Conservation (phyloP, 2,329 filamentous ascomycete genomes). For the Tolypocladium tundrense region DNA sequence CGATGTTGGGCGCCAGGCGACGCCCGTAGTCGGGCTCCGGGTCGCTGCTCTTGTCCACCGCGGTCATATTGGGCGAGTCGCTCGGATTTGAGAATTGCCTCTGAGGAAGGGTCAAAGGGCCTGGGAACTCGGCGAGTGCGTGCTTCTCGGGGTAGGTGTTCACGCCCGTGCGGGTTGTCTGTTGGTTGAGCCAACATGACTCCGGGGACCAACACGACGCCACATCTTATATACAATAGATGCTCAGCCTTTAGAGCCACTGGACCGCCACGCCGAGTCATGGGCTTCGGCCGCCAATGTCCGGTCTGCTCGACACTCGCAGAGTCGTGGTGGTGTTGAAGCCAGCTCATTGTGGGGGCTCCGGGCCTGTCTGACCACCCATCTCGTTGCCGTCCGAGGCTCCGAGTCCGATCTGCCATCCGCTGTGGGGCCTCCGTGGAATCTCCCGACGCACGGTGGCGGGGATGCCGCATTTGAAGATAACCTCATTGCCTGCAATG, state of each 20-base stretch:
- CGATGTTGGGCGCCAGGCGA: constrained; percentile 10
- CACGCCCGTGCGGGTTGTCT: neutral
- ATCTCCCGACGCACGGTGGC: neutral
- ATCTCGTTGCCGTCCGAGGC: neutral
- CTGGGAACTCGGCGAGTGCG: neutral
- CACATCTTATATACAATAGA: neutral
- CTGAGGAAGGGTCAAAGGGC: neutral
- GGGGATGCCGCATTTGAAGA: neutral
- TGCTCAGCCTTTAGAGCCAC: neutral
- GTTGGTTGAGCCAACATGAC: neutral
- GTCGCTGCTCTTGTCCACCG: neutral
- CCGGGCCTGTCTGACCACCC: neutral
- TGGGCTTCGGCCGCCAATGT: neutral
- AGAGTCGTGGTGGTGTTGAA: neutral
- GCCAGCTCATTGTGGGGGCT: neutral
- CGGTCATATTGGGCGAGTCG: neutral
- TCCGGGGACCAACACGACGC: neutral
- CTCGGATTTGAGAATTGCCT: neutral
- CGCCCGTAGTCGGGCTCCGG: constrained; percentile 1
- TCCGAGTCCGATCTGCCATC: neutral
- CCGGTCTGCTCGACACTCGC: neutral
- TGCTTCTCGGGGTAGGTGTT: neutral
- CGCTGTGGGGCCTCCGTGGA: neutral
- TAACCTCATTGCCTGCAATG: neutral
- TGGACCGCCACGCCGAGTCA: neutral